Evolutionary conservation across 768 basidiomycete genomes (phyloP).

Genomic region (Lentinula sp.): DNA sequence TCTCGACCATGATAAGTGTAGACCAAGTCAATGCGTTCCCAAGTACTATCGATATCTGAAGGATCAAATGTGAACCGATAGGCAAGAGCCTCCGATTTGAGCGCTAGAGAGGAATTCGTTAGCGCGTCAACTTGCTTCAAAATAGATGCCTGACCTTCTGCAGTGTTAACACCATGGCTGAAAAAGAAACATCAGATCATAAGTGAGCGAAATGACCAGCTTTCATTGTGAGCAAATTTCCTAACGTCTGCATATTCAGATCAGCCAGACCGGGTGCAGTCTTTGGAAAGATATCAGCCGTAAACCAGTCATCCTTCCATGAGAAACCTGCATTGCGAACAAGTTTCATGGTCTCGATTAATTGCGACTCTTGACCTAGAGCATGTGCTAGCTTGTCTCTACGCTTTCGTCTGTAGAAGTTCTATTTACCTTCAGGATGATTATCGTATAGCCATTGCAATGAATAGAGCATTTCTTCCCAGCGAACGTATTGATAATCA

Average conservation of each 20-base stretch:
- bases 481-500: constrained; percentile 35
- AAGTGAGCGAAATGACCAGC: neutral
- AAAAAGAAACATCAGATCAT: neutral
- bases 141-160: constrained; percentile 19
- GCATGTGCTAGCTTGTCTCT: neutral
- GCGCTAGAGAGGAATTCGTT: constrained; percentile 14
- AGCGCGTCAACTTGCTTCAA: neutral
- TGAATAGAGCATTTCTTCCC: constrained; percentile 34
- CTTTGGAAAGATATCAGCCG: constrained; percentile 28
- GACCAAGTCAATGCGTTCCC: constrained; percentile 30
- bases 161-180: constrained; percentile 37
- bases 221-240: neutral
- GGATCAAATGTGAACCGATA: constrained; percentile 34
- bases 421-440: constrained; percentile 26
- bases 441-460: constrained; percentile 36
- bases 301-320: constrained; percentile 37
- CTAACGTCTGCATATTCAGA: constrained; percentile 27
- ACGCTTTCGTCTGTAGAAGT: neutral
- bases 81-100: constrained; percentile 37
- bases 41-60: constrained; percentile 31
- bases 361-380: constrained; percentile 25
- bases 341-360: constrained; percentile 36
- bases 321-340: constrained; percentile 31
- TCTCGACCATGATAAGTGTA: constrained; percentile 34
- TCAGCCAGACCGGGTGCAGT: constrained; percentile 16